A percentile compares a stretch with the other conserved stretches of the same genome.
Evolutionary conservation across 179 eudicot genomes (phyloP).

Genomic region (Kewa caespitosa): DNA sequence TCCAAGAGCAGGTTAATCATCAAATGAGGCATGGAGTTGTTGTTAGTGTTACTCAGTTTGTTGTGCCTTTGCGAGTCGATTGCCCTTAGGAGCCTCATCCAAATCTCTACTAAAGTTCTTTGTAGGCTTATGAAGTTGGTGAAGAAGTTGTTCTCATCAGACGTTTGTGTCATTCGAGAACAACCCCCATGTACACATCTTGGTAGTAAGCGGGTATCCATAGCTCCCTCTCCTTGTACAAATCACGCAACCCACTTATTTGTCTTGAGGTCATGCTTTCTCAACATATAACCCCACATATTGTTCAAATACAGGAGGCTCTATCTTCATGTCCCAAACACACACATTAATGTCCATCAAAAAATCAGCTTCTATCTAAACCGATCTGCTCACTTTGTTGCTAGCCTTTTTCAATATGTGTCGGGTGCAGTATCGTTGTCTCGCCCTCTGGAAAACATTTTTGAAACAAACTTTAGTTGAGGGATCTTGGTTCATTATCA

Average conservation of each 20-base stretch:
- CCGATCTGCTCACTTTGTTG: not conserved
- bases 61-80: not conserved
- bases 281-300: not conserved
- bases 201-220: not conserved
- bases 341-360: not conserved
- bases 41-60: not conserved
- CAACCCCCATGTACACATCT: not conserved
- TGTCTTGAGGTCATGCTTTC: not conserved
- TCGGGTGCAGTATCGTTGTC: not conserved
- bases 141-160: slow-evolving; percentile 10
- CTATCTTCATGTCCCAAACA: not conserved
- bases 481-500: slow-evolving; percentile 4
- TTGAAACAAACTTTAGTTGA: not conserved
- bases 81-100: not conserved
- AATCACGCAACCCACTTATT: not conserved
- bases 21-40: not conserved
- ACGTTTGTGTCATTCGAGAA: not conserved
- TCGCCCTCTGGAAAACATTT: not conserved
- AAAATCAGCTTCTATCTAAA: not conserved
- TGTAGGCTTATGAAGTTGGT: not conserved
- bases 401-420: slow-evolving; percentile 1
- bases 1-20: not conserved
- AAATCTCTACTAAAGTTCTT: not conserved
- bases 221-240: not conserved
- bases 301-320: not conserved